Evolutionary conservation across 2,329 filamentous ascomycete genomes (phyloP), one percentile per base, ranked within the genome.

Genomic region (Beauveria caledonica): DNA sequence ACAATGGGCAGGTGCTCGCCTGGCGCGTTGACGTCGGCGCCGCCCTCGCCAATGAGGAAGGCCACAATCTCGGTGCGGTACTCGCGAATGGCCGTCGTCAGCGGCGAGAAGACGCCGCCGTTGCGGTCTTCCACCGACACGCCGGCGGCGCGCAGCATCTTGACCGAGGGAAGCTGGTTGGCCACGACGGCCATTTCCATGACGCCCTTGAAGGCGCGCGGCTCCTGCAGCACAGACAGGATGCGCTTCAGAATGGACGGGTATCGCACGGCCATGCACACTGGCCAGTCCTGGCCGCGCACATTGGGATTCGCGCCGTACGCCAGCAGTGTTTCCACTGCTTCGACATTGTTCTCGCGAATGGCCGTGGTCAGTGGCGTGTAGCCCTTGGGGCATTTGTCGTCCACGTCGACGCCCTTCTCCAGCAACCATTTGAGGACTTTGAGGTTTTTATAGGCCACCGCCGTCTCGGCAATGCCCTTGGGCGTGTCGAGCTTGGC

Each of bases 1-100:
- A 89, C 85, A 58, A 89, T 80, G 8, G 86, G 86, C 11, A 89
- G 73, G 70, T 89, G 86, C 74, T 89, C 86, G 21, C 86, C 86
- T 0, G 86, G 86, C 0, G 82, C 77, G 68, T 88, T 88, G 49
- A 84, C 79, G 66, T 88, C 84, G 0, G 86, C 86, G 9, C 79
- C 80, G 1, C 80, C 85, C 63, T 85, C 80, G 53, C 82, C 78
- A 61, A 89, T 75, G 10, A 89, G 78, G 72, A 78, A 88, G 4
- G 70, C 70, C 45, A 87, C 83, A 60, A 88, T 87, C 0, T 81
- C 79, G 49, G 79, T 81, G 65, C 79, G 78, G 27, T 82, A 76
- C 70, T 89, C 86, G 13, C 86, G 83, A 60, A 88, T 83, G 9
- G 85, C 84, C 0, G 84, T 86, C 0, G 86, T 89, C 4, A 89